Evolutionary conservation across 306 rosid species (phyloP).

Genomic region (Quercus aquifolioides): DNA sequence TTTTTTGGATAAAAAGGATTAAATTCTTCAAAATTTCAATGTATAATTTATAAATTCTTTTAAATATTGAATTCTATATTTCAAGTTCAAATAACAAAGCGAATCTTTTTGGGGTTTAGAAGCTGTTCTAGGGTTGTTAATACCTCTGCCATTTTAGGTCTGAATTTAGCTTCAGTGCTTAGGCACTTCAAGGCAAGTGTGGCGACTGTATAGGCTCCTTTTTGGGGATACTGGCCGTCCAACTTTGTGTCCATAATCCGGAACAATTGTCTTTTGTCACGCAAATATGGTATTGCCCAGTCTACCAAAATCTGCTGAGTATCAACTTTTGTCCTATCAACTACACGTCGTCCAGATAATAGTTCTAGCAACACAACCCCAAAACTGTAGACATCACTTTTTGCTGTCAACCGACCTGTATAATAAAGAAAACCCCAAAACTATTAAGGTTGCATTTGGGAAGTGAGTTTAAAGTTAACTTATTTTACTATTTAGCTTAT

Average conservation of each 20-base stretch:
- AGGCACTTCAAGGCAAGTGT: conserved; percentile 75
- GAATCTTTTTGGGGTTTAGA: conserved; percentile 45
- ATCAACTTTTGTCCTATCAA: conserved; percentile 56
- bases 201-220: conserved; percentile 75
- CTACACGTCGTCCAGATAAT: conserved; percentile 69
- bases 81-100: no score
- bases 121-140: conserved; percentile 62
- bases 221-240: conserved; percentile 85
- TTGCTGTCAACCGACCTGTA: conserved; percentile 75
- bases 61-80: no score
- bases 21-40: no score
- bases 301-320: conserved; percentile 74
- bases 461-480: no score
- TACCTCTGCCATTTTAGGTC: conserved; percentile 80
- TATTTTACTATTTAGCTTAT: no score
- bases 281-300: conserved; percentile 79
- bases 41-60: no score
- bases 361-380: conserved; percentile 88
- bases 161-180: conserved; percentile 53
- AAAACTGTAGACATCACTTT: conserved; percentile 88
- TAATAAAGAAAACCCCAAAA: not conserved
- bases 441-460: no score
- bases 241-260: conserved; percentile 90
- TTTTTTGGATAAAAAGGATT: no score
- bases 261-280: conserved; percentile 65